Base-by-base conservation (phyloP, 2,329 filamentous ascomycete species). In the Tolypocladium paradoxum region DNA sequence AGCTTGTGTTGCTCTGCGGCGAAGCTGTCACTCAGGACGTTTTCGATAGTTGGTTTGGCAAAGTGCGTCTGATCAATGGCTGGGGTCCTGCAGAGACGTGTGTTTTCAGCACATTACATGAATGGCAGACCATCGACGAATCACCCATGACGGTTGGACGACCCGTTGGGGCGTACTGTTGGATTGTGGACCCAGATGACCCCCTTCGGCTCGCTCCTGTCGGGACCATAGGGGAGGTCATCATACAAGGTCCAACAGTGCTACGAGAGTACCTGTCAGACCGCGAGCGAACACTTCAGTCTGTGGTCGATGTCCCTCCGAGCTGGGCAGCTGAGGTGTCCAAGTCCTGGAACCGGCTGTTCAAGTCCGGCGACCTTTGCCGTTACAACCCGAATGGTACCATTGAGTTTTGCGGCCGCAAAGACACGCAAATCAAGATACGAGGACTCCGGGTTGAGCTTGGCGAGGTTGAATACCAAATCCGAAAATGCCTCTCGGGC, bases 81-180 rank as follows among this genome's bases (percentile, higher is more conserved):
- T 59, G 57, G 43, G 57, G 57, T 1, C 57, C 57, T 5, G 53
- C 56, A 1, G 57, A 54, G 16, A 50, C 52, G 2, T 33, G 38
- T 18, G 40, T 51, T 4, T 50, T 50, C 40, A 54, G 40, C 29
- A 46, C 49, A 4, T 12, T 54, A 3, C 46, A 51, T 14, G 53
- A 54, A n/a, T 52, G 49, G 38, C 31, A 34, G 18, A 14, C 9
- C 3, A 4, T 14, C 2, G 33, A 48, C 1, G 53, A 54, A 31
- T 50, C 46, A 22, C 27, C 54, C 6, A 6, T 55, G 6, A 50
- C 50, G 27, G 35, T 55, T 6, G 54, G 54, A 6, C 24, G 35
- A 6, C 51, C 54, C 2, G 51, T 53, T 6, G 54, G 51, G 4
- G 34, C 34, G 14, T 48, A 6, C 27, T 50, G 51, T n/a, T 55